These are phyloP conservation scores for Cinchona pubescens DNA, from an alignment of 257 asterid genomes.

Conservation along the genomic window DNA sequence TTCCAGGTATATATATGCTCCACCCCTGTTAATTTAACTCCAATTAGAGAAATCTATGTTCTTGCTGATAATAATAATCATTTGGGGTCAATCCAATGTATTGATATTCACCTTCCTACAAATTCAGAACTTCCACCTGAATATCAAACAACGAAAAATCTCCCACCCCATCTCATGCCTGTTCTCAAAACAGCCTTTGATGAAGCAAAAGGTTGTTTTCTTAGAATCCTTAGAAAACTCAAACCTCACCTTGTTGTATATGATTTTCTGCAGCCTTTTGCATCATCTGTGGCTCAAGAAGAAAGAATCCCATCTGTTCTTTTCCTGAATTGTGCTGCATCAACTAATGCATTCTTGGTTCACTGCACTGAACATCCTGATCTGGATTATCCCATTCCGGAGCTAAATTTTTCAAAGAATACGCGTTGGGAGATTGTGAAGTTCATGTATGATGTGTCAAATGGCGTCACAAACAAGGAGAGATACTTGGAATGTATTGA, in stretches of 20 bases:
- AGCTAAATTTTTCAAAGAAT: neutral
- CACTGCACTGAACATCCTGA: slow-evolving; percentile 5
- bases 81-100: neutral
- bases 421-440: neutral
- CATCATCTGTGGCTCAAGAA: slow-evolving; percentile 9
- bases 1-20: slow-evolving; percentile 20
- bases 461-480: slow-evolving; percentile 15
- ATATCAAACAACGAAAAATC: slow-evolving; percentile 17
- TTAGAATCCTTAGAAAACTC: slow-evolving; percentile 3
- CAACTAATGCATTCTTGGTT: slow-evolving; percentile 9
- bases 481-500: slow-evolving; percentile 8
- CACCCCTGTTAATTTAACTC: slow-evolving; percentile 12
- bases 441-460: slow-evolving; percentile 11
- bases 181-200: slow-evolving; percentile 24
- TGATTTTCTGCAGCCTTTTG: slow-evolving; percentile 22
- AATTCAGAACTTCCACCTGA: slow-evolving; percentile 14
- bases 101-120: slow-evolving; percentile 16
- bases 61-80: too few species aligned
- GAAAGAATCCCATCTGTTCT: slow-evolving; percentile 12
- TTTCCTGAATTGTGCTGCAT: slow-evolving; percentile 8
- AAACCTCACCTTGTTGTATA: slow-evolving; percentile 19
- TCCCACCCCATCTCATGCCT: slow-evolving; percentile 23
- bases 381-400: slow-evolving; percentile 9
- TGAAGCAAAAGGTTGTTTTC: slow-evolving; percentile 1
- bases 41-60: neutral